phyloP scores from a whole-genome alignment of 2,329 filamentous ascomycete species.

The Byssothecium circinans region DNA sequence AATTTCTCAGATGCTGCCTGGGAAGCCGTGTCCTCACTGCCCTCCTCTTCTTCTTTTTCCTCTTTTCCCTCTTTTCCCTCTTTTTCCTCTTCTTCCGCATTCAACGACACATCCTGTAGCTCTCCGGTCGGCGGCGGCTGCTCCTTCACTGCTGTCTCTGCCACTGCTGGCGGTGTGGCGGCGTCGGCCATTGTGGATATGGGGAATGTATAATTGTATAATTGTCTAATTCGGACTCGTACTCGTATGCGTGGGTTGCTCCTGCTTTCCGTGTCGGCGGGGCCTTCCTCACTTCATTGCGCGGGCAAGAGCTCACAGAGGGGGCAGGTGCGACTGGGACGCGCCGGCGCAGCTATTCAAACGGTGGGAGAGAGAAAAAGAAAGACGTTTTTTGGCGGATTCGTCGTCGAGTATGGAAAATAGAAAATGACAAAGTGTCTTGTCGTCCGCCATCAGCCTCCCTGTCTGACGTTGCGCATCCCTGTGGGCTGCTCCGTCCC shows the following conservation, averaged over 20 bases:
- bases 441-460: slow-evolving; percentile 32
- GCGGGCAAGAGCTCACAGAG: slow-evolving; percentile 14
- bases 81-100: slow-evolving; percentile 12
- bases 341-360: slow-evolving; percentile 5
- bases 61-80: slow-evolving; percentile 8
- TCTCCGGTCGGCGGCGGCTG: slow-evolving; percentile 10
- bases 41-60: slow-evolving; percentile 6
- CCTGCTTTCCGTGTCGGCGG: slow-evolving; percentile 23
- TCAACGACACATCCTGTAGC: slow-evolving; percentile 12
- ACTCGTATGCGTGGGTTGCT: slow-evolving; percentile 8
- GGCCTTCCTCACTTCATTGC: slow-evolving; percentile 28
- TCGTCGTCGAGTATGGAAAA: too few relatives aligned
- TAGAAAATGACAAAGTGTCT: slow-evolving; percentile 34
- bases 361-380: not conserved
- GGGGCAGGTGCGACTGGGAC: slow-evolving; percentile 8
- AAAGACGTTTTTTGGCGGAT: too few relatives aligned
- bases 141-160: slow-evolving; percentile 11
- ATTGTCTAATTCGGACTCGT: too few relatives aligned
- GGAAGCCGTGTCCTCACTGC: slow-evolving; percentile 18
- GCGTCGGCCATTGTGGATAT: slow-evolving; percentile 40
- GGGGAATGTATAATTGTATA: slow-evolving; percentile 3
- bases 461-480: slow-evolving; percentile 23
- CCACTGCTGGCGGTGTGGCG: slow-evolving; percentile 18
- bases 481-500: slow-evolving; percentile 15
- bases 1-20: slow-evolving; percentile 19